Evolutionary conservation across 768 basidiomycete species (phyloP), one percentile per base, ranked within the genome.

Genomic region (Tulasnella sp.): DNA sequence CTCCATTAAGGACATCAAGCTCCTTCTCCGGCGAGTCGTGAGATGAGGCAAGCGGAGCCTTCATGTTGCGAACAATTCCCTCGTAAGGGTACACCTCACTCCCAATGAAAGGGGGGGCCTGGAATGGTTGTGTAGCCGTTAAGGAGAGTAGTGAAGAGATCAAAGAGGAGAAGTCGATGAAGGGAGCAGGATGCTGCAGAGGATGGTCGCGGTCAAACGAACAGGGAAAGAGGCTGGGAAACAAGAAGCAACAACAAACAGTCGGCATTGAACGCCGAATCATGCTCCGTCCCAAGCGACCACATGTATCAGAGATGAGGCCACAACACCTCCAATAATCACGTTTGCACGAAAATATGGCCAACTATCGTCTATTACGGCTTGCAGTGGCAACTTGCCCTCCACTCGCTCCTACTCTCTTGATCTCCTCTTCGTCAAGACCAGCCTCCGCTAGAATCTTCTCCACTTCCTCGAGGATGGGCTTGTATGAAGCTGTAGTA

Each of bases 401-500:
- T 2, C 86, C 88, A 41, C 86, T 89, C 24, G 87, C 88, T 5
- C 91, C 91, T 34, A 89, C 89, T 81, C 86, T 87, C 83, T 88
- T 88, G 89, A 95, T 93, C 83, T 95, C 94, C 31, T 94, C 93
- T 81, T 94, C 93, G 80, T 96, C 94, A 76, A 96, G 85, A 0
- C 95, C 96, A 0, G 96, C 95, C 83, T 95, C 94, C 14, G 89
- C 90, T 76, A 96, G 85, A 64, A 96, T 96, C 82, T 90, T 92
- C 84, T 95, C 94, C 2, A 96, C 93, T 84, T 96, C 94, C 81
- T 92, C 87, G 24, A 97, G 85, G 8, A 94, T 89, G 0, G 95
- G 96, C 83, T 95, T 94, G 84, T 97, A 97, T 48, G 87, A 88
- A n/a, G 86, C 94, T 94, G 84, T 50, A 76, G 72, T 54, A 75